These are phyloP conservation scores for Paecilomyces variotii DNA, from an alignment of 2,329 filamentous ascomycete genomes.

Conservation along the genomic window DNA sequence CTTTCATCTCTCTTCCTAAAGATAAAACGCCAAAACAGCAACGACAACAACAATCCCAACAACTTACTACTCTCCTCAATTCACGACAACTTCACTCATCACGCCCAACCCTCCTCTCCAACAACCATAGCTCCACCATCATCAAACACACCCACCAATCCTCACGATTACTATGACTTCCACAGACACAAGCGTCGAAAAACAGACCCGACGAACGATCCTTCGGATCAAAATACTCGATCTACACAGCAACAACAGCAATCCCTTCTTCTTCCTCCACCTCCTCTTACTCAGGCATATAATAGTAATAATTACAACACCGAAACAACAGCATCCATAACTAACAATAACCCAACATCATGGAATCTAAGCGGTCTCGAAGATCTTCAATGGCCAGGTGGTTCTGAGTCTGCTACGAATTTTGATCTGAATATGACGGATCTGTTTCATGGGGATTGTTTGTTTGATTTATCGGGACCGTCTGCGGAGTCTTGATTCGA, in stretches of 20 bases:
- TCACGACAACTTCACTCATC: neutral
- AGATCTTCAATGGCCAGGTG: conserved; percentile 1
- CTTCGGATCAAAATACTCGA: neutral
- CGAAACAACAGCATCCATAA: too few relatives aligned
- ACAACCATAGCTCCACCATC: neutral
- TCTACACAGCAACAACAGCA: neutral
- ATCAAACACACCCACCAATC: neutral
- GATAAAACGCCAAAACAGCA: conserved; percentile 16
- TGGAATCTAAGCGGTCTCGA: conserved; percentile 8
- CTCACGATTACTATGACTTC: neutral
- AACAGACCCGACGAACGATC: neutral
- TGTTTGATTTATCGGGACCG: conserved; percentile 25
- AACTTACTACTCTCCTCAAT: neutral
- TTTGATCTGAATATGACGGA: conserved; percentile 26
- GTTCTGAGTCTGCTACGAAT: conserved; percentile 10
- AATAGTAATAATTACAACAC: too few relatives aligned
- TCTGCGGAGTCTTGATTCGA: conserved; percentile 17
- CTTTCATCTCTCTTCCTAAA: conserved; percentile 25
- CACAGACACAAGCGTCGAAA: neutral
- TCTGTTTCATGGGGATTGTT: conserved; percentile 22
- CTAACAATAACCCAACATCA: neutral
- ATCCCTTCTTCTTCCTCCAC: neutral
- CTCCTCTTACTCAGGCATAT: too few relatives aligned
- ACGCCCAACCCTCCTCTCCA: neutral
- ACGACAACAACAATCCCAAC: neutral